Evolutionary conservation across 2,329 filamentous ascomycete species (phyloP).

Genomic region (Fusarium tanahbumbuense): DNA sequence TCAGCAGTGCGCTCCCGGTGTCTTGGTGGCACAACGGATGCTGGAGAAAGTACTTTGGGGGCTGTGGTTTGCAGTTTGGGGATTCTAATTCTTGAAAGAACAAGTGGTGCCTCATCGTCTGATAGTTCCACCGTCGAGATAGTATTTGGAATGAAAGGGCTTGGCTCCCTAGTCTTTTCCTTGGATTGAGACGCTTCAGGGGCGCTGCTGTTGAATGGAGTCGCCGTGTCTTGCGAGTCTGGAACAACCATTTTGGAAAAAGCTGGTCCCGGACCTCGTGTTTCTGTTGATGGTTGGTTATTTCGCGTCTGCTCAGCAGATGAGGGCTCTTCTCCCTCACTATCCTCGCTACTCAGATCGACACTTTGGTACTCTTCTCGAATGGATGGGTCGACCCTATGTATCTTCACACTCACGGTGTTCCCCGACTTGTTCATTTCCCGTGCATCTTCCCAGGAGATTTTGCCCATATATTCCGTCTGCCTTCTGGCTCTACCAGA

Average conservation of each 20-base stretch:
- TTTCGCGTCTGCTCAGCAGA: neutral
- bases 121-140: constrained; percentile 47
- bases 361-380: constrained; percentile 21
- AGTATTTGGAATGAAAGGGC: neutral
- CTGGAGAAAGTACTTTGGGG: neutral
- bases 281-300: neutral
- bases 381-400: neutral
- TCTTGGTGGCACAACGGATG: neutral
- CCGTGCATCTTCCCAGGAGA: constrained; percentile 46
- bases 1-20: neutral
- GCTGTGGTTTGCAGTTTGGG: neutral
- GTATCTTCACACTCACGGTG: constrained; percentile 31
- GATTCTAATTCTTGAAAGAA: constrained; percentile 27
- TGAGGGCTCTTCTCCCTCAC: neutral
- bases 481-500: constrained; percentile 48
- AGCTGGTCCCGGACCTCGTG: neutral
- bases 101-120: constrained; percentile 53
- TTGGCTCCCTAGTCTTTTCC: neutral
- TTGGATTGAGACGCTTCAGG: constrained; percentile 18
- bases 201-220: constrained; percentile 40
- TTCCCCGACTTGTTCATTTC: constrained; percentile 17
- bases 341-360: constrained; percentile 12
- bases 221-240: constrained; percentile 47
- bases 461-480: constrained; percentile 47
- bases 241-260: constrained; percentile 34